Conservation (phyloP, 768 basidiomycete genomes). For the Cubamyces sp. region DNA sequence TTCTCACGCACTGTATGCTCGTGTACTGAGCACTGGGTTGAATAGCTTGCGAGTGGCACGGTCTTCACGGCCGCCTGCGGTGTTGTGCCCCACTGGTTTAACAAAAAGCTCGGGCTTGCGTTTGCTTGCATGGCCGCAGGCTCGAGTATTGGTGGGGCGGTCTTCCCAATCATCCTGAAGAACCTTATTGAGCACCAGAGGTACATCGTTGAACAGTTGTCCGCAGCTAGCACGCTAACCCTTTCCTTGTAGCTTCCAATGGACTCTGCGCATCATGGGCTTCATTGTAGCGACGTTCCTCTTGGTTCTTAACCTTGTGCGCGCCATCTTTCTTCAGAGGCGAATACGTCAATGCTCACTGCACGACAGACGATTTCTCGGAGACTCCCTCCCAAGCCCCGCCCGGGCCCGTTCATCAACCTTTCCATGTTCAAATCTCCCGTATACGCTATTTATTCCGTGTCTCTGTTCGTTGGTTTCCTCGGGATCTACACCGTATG, state of each 20-base stretch:
- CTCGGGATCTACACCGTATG: constrained; percentile 69
- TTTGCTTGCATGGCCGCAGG: constrained; percentile 68
- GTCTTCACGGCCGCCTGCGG: constrained; percentile 65
- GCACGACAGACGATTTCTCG: neutral
- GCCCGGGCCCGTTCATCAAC: constrained; percentile 63
- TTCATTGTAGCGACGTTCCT: constrained; percentile 11
- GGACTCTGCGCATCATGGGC: constrained; percentile 20
- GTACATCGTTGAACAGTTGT: constrained; percentile 39
- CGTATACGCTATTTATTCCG: constrained; percentile 59
- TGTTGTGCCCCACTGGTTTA: constrained; percentile 76
- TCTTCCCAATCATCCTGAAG: constrained; percentile 65
- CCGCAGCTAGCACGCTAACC: neutral
- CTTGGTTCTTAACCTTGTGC: constrained; percentile 13
- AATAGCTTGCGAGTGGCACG: constrained; percentile 45
- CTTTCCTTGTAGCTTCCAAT: constrained; percentile 1
- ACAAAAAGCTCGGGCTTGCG: constrained; percentile 55
- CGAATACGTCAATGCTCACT: neutral
- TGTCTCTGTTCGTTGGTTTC: constrained; percentile 57
- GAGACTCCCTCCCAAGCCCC: constrained; percentile 54
- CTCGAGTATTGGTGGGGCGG: constrained; percentile 67
- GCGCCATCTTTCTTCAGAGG: neutral
- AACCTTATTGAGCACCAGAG: constrained; percentile 58
- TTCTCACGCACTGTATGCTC: neutral
- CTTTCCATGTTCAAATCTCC: constrained; percentile 55
- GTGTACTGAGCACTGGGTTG: neutral